Percentiles rank a stretch among this genome's conserved stretches.
These are phyloP conservation scores for Boletus patriciae DNA, from an alignment of 768 basidiomycete genomes.

Conservation along the genomic window DNA sequence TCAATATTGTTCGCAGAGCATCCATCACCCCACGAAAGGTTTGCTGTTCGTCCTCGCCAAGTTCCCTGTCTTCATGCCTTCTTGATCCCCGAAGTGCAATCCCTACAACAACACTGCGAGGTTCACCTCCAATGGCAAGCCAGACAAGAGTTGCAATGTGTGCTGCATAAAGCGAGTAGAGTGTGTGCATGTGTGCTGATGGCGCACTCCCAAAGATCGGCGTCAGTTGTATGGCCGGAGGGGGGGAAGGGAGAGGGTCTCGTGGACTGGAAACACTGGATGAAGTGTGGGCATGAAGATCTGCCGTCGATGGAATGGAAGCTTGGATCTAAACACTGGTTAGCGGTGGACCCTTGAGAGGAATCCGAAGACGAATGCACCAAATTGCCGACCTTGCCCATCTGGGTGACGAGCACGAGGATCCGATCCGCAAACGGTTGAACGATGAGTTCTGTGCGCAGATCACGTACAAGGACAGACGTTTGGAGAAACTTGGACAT, in stretches of 20 bases:
- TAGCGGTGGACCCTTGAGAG: background rate
- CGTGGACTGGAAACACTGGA: conserved; percentile 36
- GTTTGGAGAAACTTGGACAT: conserved; percentile 41
- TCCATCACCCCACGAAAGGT: conserved; percentile 53
- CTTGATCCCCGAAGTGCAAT: conserved; percentile 57
- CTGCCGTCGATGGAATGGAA: conserved; percentile 63
- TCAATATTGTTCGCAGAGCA: conserved; percentile 41
- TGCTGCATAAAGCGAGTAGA: conserved; percentile 80
- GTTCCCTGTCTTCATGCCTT: conserved; percentile 22
- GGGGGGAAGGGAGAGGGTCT: conserved; percentile 53
- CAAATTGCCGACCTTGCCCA: conserved; percentile 87
- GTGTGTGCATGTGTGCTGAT: conserved; percentile 63
- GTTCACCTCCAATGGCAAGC: conserved; percentile 47
- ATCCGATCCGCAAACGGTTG: conserved; percentile 80
- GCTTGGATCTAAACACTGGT: conserved; percentile 67
- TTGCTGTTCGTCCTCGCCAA: conserved; percentile 42
- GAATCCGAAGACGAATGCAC: conserved; percentile 44
- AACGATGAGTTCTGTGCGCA: conserved; percentile 69
- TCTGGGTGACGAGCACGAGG: conserved; percentile 85
- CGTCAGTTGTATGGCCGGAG: conserved; percentile 71
- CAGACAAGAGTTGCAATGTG: conserved; percentile 88
- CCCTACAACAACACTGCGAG: conserved; percentile 70
- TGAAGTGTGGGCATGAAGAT: conserved; percentile 43
- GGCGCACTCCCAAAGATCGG: conserved; percentile 76
- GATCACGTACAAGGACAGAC: conserved; percentile 52